Evolutionary conservation across 2,329 filamentous ascomycete species (phyloP).

Genomic region (Blastomyces emzantsi): DNA sequence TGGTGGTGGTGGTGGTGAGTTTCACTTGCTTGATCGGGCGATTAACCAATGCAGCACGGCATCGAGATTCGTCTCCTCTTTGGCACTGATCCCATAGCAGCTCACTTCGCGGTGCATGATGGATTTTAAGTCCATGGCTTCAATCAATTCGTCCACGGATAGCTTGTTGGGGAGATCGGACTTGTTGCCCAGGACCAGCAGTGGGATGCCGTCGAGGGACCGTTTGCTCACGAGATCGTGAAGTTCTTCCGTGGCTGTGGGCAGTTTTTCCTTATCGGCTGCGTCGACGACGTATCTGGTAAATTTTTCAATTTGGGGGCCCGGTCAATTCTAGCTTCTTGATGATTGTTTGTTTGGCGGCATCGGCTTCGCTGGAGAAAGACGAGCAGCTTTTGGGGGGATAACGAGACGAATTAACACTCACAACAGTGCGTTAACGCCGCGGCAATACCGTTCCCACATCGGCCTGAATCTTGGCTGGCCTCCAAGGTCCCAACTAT

Average conservation of each 20-base stretch:
- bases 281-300: conserved; percentile 88
- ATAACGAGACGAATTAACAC: background rate
- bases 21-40: conserved; percentile 66
- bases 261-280: conserved; percentile 70
- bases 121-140: conserved; percentile 77
- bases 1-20: background rate
- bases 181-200: conserved; percentile 94
- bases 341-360: background rate
- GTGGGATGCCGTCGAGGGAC: conserved; percentile 76
- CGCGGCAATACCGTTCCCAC: conserved; percentile 98
- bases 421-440: conserved; percentile 88
- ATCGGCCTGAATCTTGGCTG: conserved; percentile 95
- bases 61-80: conserved; percentile 97
- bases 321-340: background rate
- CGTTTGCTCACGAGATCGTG: conserved; percentile 80
- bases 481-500: conserved; percentile 87
- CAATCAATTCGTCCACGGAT: conserved; percentile 90
- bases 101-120: conserved; percentile 91
- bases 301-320: background rate
- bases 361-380: background rate
- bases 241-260: conserved; percentile 83
- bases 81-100: conserved; percentile 97
- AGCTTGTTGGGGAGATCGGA: conserved; percentile 87
- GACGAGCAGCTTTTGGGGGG: background rate
- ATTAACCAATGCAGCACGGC: conserved; percentile 96